A percentile compares a stretch with the other conserved stretches of the same genome.
phyloP scores from a whole-genome alignment of 495 filamentous ascomycete genomes.

The Talaromyces proteolyticus region DNA sequence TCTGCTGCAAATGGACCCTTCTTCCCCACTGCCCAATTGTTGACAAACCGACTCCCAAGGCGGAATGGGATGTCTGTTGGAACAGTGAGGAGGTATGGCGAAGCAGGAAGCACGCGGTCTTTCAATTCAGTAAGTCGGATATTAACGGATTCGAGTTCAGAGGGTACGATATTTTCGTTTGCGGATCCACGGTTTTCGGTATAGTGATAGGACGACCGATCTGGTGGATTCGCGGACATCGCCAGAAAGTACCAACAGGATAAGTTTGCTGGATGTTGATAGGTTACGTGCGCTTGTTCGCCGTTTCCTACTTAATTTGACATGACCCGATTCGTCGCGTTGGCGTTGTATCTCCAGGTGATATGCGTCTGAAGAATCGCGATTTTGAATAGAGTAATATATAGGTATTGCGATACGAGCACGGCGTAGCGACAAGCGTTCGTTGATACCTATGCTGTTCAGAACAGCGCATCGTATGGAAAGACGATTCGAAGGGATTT shows the following conservation, averaged over 20 bases:
- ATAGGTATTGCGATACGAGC: background rate
- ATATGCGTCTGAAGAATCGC: background rate
- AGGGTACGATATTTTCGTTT: conserved; percentile 18
- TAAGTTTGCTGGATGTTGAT: background rate
- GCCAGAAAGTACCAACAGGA: conserved; percentile 10
- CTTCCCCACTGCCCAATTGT: conserved; percentile 45
- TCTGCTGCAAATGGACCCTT: conserved; percentile 39
- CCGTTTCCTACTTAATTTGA: background rate
- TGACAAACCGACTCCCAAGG: conserved; percentile 28
- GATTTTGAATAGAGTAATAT: conserved; percentile 1
- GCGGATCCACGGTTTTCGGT: conserved; percentile 13
- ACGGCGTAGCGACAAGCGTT: background rate
- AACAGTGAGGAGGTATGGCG: conserved; percentile 44
- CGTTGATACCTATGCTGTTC: background rate
- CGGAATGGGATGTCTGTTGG: conserved; percentile 38
- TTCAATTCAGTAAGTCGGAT: conserved; percentile 34
- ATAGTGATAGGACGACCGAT: background rate
- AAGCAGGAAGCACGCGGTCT: conserved; percentile 39
- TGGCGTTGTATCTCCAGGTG: no score
- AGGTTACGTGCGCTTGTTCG: background rate
- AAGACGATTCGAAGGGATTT: background rate
- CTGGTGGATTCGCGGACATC: conserved; percentile 40
- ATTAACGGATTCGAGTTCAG: conserved; percentile 31
- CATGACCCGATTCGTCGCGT: conserved; percentile 3
- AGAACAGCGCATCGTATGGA: background rate